These are phyloP conservation scores for Mrakia frigida DNA, from an alignment of 768 basidiomycete species.

Conservation along the genomic window DNA sequence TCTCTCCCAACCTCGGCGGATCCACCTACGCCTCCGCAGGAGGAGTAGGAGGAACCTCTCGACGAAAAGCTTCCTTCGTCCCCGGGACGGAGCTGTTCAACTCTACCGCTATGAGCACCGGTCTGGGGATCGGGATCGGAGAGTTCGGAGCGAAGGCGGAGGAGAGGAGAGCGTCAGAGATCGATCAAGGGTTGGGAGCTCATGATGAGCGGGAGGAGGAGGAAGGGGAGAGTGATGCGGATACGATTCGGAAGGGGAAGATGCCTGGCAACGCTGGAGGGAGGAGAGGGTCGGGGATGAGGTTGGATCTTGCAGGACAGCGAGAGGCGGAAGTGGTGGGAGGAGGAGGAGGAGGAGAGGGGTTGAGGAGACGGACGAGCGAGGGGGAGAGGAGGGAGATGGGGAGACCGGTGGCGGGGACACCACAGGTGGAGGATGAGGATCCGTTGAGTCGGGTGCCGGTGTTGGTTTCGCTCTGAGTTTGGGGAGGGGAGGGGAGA, in stretches of 20 bases:
- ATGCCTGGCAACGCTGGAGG: no score
- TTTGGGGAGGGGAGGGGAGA: no score
- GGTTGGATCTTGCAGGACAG: background rate
- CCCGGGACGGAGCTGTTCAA: background rate
- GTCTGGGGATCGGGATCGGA: background rate
- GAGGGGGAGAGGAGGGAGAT: slow-evolving; percentile 1
- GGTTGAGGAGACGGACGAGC: background rate
- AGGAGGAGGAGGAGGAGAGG: background rate
- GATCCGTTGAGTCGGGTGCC: background rate
- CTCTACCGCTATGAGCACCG: background rate
- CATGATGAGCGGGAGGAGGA: background rate
- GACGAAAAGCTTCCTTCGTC: background rate
- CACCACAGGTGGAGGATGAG: background rate
- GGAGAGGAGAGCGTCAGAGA: background rate
- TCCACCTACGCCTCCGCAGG: background rate
- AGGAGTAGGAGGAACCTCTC: slow-evolving; percentile 2
- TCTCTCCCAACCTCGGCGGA: slow-evolving; percentile 27
- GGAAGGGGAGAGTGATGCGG: background rate
- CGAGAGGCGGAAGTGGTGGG: background rate
- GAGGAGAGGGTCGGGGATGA: background rate
- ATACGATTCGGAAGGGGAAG: background rate
- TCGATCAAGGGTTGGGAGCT: no score
- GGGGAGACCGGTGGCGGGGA: background rate
- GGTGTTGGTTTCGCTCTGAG: background rate
- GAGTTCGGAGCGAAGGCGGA: background rate